Evolutionary conservation across 1,284 basidiomycete species (phyloP), one percentile per base, ranked within the genome.

Genomic region (Gomphus sp.): DNA sequence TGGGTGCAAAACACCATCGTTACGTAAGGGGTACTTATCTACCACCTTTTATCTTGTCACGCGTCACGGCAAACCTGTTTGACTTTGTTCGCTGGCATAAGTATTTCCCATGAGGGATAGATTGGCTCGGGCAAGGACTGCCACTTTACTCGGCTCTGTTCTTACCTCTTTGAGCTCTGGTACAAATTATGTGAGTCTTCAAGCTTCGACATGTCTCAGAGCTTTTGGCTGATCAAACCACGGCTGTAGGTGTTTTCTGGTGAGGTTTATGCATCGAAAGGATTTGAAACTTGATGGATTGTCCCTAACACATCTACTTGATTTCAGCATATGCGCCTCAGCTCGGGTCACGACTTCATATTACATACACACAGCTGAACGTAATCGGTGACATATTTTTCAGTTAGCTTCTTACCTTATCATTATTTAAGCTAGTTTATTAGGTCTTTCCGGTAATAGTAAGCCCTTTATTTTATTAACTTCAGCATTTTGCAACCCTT

Each of bases 311-410:
- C 6, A 33, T n/a, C 16, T 10, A 4, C 9, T 11, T 58, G 37
- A n/a, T 55, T 60, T 25, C 66, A 87, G 91, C 87, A 2, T 93
- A 92, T 67, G 84, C 85, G 0, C 90, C 91, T 0, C 90, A 92
- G 68, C 75, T 93, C 2, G 87, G 84, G 1, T 71, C 81, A 12
- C 79, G 81, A 43, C 76, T 93, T 16, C 73, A 77, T 48, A 78
- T 92, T 18, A 79, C 82, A 0, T 87, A 91, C 55, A 92, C 89
- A 0, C 80, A 87, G 61, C 73, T 89, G 48, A 93, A 92, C 65
- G 70, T 91, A 45, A 77, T 92, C 28, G 89, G 82, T 39, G 63
- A 67, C 25, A 66, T 67, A 9, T 14, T 54, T 56, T 25, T n/a
- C 41, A 10, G 16, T n/a, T 2, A 4, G 16, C 48, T 9, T 45